Percentiles rank a stretch among this genome's conserved stretches.
Conservation (phyloP, 2,329 filamentous ascomycete species). For the Sarocladiaceae sp. region DNA sequence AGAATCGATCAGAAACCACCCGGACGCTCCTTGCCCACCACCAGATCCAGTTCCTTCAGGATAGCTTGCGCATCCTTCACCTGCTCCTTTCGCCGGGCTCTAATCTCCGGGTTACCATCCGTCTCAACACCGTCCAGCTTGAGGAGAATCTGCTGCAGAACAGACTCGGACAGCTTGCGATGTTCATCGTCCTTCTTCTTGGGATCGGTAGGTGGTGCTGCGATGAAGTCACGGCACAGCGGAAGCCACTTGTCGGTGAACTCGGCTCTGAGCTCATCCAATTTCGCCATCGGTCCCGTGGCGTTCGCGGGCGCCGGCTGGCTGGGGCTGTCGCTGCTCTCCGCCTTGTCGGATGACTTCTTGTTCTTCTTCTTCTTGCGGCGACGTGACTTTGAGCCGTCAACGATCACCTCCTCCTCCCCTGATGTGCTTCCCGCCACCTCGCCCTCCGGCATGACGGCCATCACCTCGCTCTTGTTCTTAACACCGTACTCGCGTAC, state of each 20-base stretch:
- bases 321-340: slow-evolving; percentile 21
- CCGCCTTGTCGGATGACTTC: slow-evolving; percentile 37
- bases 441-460: slow-evolving; percentile 33
- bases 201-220: slow-evolving; percentile 55
- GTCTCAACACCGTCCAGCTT: slow-evolving; percentile 74
- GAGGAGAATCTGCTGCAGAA: slow-evolving; percentile 68
- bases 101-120: slow-evolving; percentile 59
- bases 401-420: slow-evolving; percentile 39
- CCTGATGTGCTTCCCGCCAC: slow-evolving; percentile 27
- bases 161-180: slow-evolving; percentile 66
- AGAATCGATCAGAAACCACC: slow-evolving; percentile 3
- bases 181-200: slow-evolving; percentile 70
- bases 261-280: slow-evolving; percentile 59
- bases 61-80: slow-evolving; percentile 66
- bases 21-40: slow-evolving; percentile 19
- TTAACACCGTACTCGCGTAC: slow-evolving; percentile 57
- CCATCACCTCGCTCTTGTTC: slow-evolving; percentile 53
- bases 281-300: slow-evolving; percentile 39
- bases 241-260: slow-evolving; percentile 62
- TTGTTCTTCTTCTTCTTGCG: slow-evolving; percentile 23
- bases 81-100: slow-evolving; percentile 61
- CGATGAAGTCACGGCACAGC: slow-evolving; percentile 54
- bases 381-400: slow-evolving; percentile 19
- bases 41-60: slow-evolving; percentile 56
- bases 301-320: slow-evolving; percentile 17